These are phyloP conservation scores for Geotrichum siamense DNA, from an alignment of 1,139 yeast species.

Conservation along the genomic window DNA sequence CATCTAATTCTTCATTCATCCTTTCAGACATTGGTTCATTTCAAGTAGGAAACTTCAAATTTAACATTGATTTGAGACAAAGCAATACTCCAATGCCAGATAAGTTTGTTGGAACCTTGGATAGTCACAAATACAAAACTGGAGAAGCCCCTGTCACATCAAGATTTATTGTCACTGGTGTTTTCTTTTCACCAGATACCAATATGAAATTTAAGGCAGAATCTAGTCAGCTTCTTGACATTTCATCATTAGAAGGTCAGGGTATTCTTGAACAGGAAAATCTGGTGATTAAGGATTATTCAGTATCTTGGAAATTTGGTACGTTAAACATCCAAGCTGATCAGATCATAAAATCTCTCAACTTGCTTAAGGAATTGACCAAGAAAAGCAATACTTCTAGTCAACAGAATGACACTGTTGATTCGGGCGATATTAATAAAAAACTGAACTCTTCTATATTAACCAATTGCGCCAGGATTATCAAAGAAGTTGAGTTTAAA, in stretches of 20 bases:
- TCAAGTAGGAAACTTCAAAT: conserved; percentile 27
- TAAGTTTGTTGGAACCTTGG: conserved; percentile 34
- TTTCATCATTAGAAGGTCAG: conserved; percentile 28
- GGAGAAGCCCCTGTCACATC: conserved; percentile 31
- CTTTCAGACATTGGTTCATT: conserved; percentile 26
- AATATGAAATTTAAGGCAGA: conserved; percentile 23
- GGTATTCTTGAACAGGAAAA: conserved; percentile 32
- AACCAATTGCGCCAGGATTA: conserved; percentile 33
- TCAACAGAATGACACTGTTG: conserved; percentile 16
- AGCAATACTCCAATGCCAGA: conserved; percentile 16
- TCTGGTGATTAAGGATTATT: conserved; percentile 32
- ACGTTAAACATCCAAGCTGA: conserved; percentile 24
- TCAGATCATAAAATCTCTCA: conserved; percentile 20
- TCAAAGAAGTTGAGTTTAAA: conserved; percentile 34
- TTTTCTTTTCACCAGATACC: conserved; percentile 22
- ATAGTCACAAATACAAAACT: conserved; percentile 26
- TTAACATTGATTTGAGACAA: conserved; percentile 29
- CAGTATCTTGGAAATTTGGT: conserved; percentile 31
- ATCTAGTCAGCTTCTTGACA: conserved; percentile 33
- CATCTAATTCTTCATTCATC: conserved; percentile 26
- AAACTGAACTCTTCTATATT: conserved; percentile 10
- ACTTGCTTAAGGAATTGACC: conserved; percentile 6
- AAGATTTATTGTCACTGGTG: conserved; percentile 27
- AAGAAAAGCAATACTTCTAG: background rate
- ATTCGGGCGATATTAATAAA: conserved; percentile 12